Base-by-base conservation (phyloP, 176 grass and related monocot genomes). In the Hordeum vulgare region DNA sequence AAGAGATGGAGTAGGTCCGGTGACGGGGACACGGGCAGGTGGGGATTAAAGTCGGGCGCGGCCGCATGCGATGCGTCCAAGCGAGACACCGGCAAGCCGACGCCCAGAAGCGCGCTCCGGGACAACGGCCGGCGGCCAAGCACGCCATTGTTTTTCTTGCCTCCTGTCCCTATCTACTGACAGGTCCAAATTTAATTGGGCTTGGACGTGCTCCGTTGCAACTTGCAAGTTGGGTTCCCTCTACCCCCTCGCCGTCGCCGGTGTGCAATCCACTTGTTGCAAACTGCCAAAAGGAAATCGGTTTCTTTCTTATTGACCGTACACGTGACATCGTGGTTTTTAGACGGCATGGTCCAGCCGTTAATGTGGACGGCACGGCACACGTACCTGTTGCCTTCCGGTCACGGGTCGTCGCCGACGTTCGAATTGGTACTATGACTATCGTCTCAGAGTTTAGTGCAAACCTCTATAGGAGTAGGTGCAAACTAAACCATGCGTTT, bases 11-110 rank as follows among this genome's bases (percentile, higher is more conserved):
- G 13, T 0, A 63, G 49, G 49, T 2, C 17, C 20, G 3, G 10
- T 29, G 61, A 63, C 27, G 58, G 24, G 0, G 58, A 53, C 49
- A 53, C 0, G 15, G 20, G 49, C 58, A 26, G 10, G 44, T 47
- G 13, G 13, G 44, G 13, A 15, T 47, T 47, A 47, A 45, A 45
- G 44, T 0, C 42, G 1, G 4, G 12, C 4, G 42, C 4, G 0
- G 10, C 47, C 0, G 60, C 8, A n/a, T 18, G 27, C 1, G 26
- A 27, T 29, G 45, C 28, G 5, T 6, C 13, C 8, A 72, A 84
- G 83, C 18, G 36, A 47, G 71, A 69, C 85, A 66, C 78, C 47
- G 26, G 67, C 7, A 61, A 80, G 21, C 57, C 75, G 60, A 28
- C n/a, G 77, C 31, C 24, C 12, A 2, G 21, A 44, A 29, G 15